A percentile compares a stretch with the other conserved stretches of the same genome.
Evolutionary conservation across 208 protist species (phyloP).

Genomic region (Lotmaria passim): DNA sequence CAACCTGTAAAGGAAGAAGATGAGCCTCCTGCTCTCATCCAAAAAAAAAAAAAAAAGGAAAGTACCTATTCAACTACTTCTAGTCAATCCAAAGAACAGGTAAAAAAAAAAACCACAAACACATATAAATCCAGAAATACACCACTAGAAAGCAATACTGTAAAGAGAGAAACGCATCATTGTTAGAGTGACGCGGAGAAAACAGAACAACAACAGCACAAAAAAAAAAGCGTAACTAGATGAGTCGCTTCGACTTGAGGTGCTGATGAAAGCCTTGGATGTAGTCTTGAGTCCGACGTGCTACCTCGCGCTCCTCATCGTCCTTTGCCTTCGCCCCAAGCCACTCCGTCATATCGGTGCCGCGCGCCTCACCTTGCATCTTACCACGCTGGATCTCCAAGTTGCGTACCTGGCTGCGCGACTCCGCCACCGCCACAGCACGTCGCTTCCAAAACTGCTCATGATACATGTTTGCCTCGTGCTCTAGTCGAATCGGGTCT

Average conservation of each 20-base stretch:
- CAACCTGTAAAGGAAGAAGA: too few relatives aligned
- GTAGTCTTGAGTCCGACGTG: constrained; percentile 87
- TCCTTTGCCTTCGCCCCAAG: constrained; percentile 88
- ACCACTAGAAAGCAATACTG: not conserved
- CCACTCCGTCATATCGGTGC: constrained; percentile 93
- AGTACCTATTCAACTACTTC: not conserved
- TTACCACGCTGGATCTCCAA: constrained; percentile 75
- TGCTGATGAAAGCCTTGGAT: constrained; percentile 92
- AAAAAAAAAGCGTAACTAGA: constrained; percentile 37
- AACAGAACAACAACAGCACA: not conserved
- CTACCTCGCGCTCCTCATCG: constrained; percentile 87
- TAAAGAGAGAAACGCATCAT: not conserved
- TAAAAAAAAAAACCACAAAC: constrained; percentile 2
- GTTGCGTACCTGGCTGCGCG: constrained; percentile 58
- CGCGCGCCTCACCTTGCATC: constrained; percentile 74
- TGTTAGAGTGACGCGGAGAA: not conserved
- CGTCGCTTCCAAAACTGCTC: constrained; percentile 91
- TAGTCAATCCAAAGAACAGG: not conserved
- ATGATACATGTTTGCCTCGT: constrained; percentile 88
- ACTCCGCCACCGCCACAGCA: constrained; percentile 59
- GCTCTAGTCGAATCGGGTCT: constrained; percentile 85
- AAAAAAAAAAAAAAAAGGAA: constrained; percentile 9
- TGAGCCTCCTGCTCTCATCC: too few relatives aligned
- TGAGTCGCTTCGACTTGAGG: constrained; percentile 87
- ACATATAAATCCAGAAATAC: not conserved